Evolutionary conservation across 208 protist genomes (phyloP), one percentile per base, ranked within the genome.

Genomic region (Wallacemonas sp.): DNA sequence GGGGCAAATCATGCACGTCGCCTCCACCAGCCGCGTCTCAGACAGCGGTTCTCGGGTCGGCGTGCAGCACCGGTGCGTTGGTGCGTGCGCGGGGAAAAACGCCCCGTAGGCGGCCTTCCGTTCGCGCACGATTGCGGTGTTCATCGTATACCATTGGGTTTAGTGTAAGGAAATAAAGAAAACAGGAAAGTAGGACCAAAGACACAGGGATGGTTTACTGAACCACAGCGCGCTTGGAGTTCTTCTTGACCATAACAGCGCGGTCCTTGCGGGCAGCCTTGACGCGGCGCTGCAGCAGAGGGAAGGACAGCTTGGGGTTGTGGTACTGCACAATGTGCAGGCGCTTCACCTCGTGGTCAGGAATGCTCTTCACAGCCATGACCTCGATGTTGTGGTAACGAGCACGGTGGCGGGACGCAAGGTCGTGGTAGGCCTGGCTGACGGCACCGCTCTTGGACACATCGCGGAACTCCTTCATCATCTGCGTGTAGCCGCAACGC

Each of bases 401-500:
- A 62, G 92, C 96, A 48, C 96, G 93, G 83, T 99, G 97, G 77
- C 97, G 97, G 71, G 93, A 97, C 66, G 98, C 98, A 79, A 99
- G 96, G 59, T 99, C 98, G 68, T 92, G 81, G 88, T 98, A 99
- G 71, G 99, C 92, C 85, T 98, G 92, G 52, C 96, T 88, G 58
- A 99, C 95, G 68, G 98, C 98, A 53, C 92, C 96, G 61, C 81
- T 79, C 68, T 98, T 89, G 70, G 92, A 93, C 24, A 95, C 87
- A 58, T 99, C 98, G 70, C 99, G 94, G 94, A 98, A 99, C 88
- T 99, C 99, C 91, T 99, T 99, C 87, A 99, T 97, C 91, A 99
- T 98, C 93, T 99, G 99, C 72, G 99, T 98, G 66, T 97, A 98
- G 63, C 98, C 98, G 70, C 87, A 97, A 66, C 98, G 92, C 62